A percentile compares a stretch with the other conserved stretches of the same genome.
Conservation (phyloP, 23 red algal species). For the Gracilaria domingensis region DNA sequence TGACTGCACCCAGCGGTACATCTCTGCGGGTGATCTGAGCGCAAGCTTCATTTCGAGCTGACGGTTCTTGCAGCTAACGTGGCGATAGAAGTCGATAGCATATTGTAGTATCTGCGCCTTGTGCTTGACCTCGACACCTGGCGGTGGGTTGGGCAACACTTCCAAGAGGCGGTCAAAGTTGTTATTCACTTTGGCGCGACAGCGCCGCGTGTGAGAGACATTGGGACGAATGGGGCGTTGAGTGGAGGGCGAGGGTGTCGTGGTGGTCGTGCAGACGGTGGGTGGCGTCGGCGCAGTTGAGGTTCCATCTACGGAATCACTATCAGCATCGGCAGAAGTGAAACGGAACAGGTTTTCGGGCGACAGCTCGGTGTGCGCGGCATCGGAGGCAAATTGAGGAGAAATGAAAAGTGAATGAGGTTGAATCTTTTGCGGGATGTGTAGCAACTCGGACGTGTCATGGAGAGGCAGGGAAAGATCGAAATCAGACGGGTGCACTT, state of each 20-base stretch:
- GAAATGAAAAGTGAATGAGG: background rate
- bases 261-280: background rate
- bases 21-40: conserved; percentile 26
- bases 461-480: background rate
- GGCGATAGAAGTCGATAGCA: conserved; percentile 53
- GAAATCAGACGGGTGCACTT: background rate
- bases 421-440: background rate
- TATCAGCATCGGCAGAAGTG: background rate
- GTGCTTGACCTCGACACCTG: conserved; percentile 46
- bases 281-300: background rate
- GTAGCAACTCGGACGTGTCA: background rate
- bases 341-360: background rate
- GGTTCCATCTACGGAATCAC: background rate
- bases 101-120: conserved; percentile 74
- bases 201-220: conserved; percentile 67
- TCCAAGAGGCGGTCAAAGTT: conserved; percentile 69
- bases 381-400: background rate
- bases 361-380: background rate
- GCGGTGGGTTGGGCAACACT: conserved; percentile 48
- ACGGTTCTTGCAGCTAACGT: conserved; percentile 20
- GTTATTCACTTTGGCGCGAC: conserved; percentile 62
- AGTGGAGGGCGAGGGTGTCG: background rate
- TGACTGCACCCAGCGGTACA: conserved; percentile 52
- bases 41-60: conserved; percentile 55
- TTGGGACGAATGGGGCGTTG: conserved; percentile 1